A percentile compares a stretch with the other conserved stretches of the same genome.
Conservation (phyloP, 2,329 filamentous ascomycete genomes). For the Stachybotrys echinatus region DNA sequence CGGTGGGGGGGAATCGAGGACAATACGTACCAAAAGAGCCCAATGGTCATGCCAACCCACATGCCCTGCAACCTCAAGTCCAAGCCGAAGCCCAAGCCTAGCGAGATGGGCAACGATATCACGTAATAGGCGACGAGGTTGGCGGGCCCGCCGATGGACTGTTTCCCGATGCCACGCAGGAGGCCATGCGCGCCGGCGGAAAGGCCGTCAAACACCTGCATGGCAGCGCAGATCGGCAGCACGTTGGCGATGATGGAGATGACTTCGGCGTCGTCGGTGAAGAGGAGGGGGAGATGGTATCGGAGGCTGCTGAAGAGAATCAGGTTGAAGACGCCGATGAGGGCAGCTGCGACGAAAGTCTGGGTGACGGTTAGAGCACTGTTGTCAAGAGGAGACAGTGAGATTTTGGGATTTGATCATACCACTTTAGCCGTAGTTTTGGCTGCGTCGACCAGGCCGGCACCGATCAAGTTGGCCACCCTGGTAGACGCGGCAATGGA, state of each 20-base stretch:
- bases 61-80: constrained; percentile 74
- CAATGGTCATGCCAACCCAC: constrained; percentile 75
- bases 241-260: constrained; percentile 62
- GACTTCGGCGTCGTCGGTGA: constrained; percentile 69
- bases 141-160: constrained; percentile 84
- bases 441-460: constrained; percentile 73
- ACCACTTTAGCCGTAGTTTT: constrained; percentile 75
- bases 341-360: constrained; percentile 57
- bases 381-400: background rate
- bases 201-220: constrained; percentile 85
- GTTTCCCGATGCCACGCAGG: constrained; percentile 79
- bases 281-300: constrained; percentile 69
- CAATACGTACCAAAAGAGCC: constrained; percentile 55
- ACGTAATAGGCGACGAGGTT: constrained; percentile 84
- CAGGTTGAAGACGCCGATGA: constrained; percentile 78
- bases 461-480: constrained; percentile 87
- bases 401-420: constrained; percentile 17
- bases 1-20: background rate
- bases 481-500: constrained; percentile 84
- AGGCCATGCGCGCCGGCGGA: constrained; percentile 78
- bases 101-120: constrained; percentile 78
- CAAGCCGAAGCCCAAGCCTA: constrained; percentile 71
- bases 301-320: constrained; percentile 63
- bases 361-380: constrained; percentile 6
- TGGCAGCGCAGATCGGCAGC: constrained; percentile 76